Base-by-base conservation (phyloP, 495 filamentous ascomycete genomes). In the Echria macrotheca region DNA sequence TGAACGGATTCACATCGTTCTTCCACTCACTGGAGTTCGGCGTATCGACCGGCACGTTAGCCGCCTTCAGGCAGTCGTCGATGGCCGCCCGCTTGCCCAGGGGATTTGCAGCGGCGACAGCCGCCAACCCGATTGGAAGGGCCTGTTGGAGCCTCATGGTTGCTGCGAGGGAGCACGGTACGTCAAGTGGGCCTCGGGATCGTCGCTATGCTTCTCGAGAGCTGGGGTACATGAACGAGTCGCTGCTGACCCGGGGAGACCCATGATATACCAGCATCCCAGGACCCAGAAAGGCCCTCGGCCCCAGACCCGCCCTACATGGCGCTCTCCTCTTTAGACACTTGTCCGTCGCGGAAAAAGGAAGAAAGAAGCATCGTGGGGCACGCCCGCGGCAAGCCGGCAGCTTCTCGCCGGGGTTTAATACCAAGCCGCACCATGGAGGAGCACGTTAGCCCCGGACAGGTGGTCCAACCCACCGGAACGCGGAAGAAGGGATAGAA, bases 11-110 rank as follows among this genome's bases (percentile, higher is more conserved):
- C 15, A 58, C 61, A 17, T 72, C 71, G 22, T 51, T 48, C 19
- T 59, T 58, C 64, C 71, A 74, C 49, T 69, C 65, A 6, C 54
- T 54, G 1, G 68, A 72, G 42, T 58, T 58, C 19, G 53, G 48
- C 10, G 55, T 47, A 50, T 69, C 64, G 29, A 60, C 55, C 0
- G 55, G 59, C 19, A 71, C 68, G 3, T 49, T 45, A 33, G 66
- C 60, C 9, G 61, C 40, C 18, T 59, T 55, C 18, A 74, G 59
- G 43, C 71, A 74, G 43, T 72, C 69, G 40, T 69, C 63, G 29
- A 74, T 50, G 31, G 60, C 63, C 36, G 67, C 68, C 24, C 56
- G 49, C 47, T 59, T 62, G 21, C 44, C 28, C 1, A 62, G 46
- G 8, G 56, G 53, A 4, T 53, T 52, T 25, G 54, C 58, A 8